phyloP scores from a whole-genome alignment of 2,329 filamentous ascomycete species.

The Sporothrix humicola region DNA sequence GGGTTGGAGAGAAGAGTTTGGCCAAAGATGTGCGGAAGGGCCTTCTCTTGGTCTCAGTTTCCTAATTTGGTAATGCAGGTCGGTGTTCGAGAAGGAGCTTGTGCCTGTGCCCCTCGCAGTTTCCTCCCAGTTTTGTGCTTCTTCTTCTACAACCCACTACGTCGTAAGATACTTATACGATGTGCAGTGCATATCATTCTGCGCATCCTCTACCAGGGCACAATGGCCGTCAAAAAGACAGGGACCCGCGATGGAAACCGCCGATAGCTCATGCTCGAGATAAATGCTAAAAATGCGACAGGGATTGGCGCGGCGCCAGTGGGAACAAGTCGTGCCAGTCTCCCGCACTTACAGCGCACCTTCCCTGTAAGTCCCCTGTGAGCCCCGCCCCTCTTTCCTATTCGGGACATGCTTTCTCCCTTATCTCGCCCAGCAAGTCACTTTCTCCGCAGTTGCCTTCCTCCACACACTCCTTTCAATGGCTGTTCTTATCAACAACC shows the following conservation, averaged over 20 bases:
- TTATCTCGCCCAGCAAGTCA: conserved; percentile 18
- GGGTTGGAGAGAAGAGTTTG: neutral
- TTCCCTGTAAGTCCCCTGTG: conserved; percentile 16
- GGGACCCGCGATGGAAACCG: conserved; percentile 6
- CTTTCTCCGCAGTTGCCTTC: neutral
- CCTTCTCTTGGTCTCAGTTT: neutral
- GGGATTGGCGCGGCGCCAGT: conserved; percentile 7
- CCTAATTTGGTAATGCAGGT: conserved; percentile 1
- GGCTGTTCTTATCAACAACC: neutral
- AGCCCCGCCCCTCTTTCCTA: conserved; percentile 22
- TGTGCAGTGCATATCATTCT: neutral
- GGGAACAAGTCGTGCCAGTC: neutral
- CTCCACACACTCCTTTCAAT: neutral
- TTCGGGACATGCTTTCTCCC: neutral
- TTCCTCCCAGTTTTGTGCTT: neutral
- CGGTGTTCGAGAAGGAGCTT: too few species aligned
- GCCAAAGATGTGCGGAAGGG: neutral
- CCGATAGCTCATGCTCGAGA: conserved; percentile 6
- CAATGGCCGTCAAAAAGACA: neutral
- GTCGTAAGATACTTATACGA: neutral
- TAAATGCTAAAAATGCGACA: neutral
- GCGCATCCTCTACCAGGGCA: neutral
- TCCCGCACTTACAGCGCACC: conserved; percentile 26
- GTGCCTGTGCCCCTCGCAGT: neutral
- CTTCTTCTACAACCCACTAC: neutral